Percentiles rank a stretch among this genome's conserved stretches.
phyloP scores from a whole-genome alignment of 371 early-diverging fungal species.

The Amoeboaphelidium occidentale region DNA sequence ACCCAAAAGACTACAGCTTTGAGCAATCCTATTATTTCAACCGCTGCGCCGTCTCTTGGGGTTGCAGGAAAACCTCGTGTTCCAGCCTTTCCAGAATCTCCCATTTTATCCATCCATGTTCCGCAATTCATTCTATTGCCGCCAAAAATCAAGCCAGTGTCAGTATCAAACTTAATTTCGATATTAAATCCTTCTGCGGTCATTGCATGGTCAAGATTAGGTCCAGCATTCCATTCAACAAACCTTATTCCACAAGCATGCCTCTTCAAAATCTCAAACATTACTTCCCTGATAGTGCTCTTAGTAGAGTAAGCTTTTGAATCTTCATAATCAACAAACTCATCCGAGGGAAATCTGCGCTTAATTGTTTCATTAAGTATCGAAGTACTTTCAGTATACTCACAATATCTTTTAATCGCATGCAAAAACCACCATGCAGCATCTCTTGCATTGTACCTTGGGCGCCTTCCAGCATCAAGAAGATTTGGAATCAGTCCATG shows the following conservation, averaged over 20 bases:
- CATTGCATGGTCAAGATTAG: constrained; percentile 71
- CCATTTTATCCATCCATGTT: constrained; percentile 78
- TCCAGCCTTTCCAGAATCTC: constrained; percentile 62
- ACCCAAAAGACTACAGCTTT: constrained; percentile 67
- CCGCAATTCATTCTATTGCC: constrained; percentile 87
- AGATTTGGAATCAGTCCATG: constrained; percentile 90
- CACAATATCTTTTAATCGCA: constrained; percentile 64
- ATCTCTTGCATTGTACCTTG: constrained; percentile 87
- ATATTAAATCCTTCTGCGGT: constrained; percentile 64
- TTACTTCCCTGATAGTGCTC: constrained; percentile 47
- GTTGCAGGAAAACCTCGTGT: constrained; percentile 75
- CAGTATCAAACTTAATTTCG: constrained; percentile 19
- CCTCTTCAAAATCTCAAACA: constrained; percentile 70
- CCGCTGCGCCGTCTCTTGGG: constrained; percentile 72
- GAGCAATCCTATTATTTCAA: constrained; percentile 72
- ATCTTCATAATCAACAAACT: constrained; percentile 35
- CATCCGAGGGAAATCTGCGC: constrained; percentile 58
- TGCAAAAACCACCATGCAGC: constrained; percentile 90
- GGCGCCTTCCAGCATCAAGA: constrained; percentile 52
- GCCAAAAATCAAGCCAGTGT: constrained; percentile 55
- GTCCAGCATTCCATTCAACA: constrained; percentile 84
- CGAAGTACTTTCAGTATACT: constrained; percentile 37
- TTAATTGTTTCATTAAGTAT: constrained; percentile 41
- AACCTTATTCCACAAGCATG: constrained; percentile 82
- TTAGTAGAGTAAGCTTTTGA: constrained; percentile 26